A percentile compares a stretch with the other conserved stretches of the same genome.
phyloP scores from a whole-genome alignment of 2,329 filamentous ascomycete species.

The Malbranchea zuffiana region DNA sequence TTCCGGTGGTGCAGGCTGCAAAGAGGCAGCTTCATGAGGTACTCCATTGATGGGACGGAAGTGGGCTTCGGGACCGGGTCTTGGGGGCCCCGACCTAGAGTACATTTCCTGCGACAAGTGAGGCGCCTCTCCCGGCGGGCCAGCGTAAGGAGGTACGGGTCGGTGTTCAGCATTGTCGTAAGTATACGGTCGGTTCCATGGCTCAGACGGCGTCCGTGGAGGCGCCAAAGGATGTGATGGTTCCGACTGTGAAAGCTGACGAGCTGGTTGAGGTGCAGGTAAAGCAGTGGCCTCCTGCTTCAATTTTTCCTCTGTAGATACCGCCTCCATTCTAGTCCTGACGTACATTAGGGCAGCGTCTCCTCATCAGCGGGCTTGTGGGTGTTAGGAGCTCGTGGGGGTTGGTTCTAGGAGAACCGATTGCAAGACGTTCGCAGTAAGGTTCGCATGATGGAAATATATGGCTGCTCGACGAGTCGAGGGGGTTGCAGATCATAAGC shows the following conservation, averaged over 20 bases:
- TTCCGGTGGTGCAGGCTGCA: not conserved
- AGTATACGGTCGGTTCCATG: constrained; percentile 10
- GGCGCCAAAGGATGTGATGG: constrained; percentile 8
- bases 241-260: constrained; percentile 10
- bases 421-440: too few relatives aligned
- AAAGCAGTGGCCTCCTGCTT: constrained; percentile 8
- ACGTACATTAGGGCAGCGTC: too few relatives aligned
- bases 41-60: constrained; percentile 8
- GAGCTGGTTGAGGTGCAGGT: constrained; percentile 4
- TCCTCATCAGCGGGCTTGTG: too few relatives aligned
- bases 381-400: too few relatives aligned
- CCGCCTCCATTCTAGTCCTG: constrained; percentile 9
- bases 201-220: constrained; percentile 11
- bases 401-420: too few relatives aligned
- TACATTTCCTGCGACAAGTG: constrained; percentile 10
- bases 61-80: constrained; percentile 2
- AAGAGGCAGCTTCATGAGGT: constrained; percentile 1
- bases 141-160: constrained; percentile 17
- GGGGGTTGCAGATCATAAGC: too few relatives aligned
- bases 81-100: constrained; percentile 17
- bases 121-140: constrained; percentile 21
- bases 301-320: constrained; percentile 11
- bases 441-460: too few relatives aligned
- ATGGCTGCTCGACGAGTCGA: too few relatives aligned
- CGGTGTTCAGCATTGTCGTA: constrained; percentile 11